Evolutionary conservation across 2,329 filamentous ascomycete genomes (phyloP).

Genomic region (Nemania serpens): DNA sequence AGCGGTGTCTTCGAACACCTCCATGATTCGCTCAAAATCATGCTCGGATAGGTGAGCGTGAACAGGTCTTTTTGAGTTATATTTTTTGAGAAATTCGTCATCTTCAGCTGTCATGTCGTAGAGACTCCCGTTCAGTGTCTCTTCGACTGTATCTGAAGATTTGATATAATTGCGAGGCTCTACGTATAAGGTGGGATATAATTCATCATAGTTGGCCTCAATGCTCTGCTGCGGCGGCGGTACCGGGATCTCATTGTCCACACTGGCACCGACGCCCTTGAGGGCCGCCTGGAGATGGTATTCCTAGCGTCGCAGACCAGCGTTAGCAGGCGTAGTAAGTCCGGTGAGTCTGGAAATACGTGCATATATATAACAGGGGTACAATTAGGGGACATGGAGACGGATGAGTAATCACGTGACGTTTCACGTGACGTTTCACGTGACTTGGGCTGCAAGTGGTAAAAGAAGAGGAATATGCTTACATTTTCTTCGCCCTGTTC

Average conservation of each 20-base stretch:
- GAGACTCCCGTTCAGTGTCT: conserved; percentile 77
- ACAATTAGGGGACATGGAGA: conserved; percentile 8
- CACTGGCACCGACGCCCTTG: conserved; percentile 58
- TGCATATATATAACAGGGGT: not conserved
- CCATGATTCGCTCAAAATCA: conserved; percentile 92
- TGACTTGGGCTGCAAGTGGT: conserved; percentile 47
- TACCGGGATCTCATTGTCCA: conserved; percentile 67
- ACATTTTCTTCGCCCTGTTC: conserved; percentile 98
- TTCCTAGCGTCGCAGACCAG: conserved; percentile 64
- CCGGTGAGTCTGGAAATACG: not conserved
- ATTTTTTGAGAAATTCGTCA: conserved; percentile 78
- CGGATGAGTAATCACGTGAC: conserved; percentile 44
- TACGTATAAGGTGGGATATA: conserved; percentile 79
- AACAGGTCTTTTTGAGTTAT: conserved; percentile 76
- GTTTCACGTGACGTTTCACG: conserved; percentile 61
- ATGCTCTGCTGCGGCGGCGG: conserved; percentile 65
- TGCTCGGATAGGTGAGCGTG: conserved; percentile 77
- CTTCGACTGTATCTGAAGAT: conserved; percentile 97
- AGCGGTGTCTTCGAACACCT: conserved; percentile 89
- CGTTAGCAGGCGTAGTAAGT: conserved; percentile 24
- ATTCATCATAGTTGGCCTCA: conserved; percentile 80
- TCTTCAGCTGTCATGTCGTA: conserved; percentile 97
- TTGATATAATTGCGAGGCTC: conserved; percentile 94
- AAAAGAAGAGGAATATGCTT: conserved; percentile 55
- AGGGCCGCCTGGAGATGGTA: conserved; percentile 89